Evolutionary conservation across 139 green algal genomes (phyloP).

Genomic region (Volvox africanus): DNA sequence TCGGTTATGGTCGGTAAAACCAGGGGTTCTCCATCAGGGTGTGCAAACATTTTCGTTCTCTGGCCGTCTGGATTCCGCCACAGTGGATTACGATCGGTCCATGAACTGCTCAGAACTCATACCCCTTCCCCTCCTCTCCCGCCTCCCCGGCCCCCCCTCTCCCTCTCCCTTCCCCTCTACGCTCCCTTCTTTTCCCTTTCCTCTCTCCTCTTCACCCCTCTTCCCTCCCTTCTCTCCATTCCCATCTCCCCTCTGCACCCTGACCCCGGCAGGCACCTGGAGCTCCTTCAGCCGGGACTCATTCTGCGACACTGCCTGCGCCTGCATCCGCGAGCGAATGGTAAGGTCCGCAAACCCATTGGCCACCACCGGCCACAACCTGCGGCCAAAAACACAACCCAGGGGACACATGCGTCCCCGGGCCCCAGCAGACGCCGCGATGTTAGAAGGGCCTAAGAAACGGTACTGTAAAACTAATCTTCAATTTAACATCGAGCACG

Average conservation of each 20-base stretch:
- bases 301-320: constrained; percentile 59
- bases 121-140: neutral
- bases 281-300: constrained; percentile 45
- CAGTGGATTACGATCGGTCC: too few relatives aligned
- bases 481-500: too few relatives aligned
- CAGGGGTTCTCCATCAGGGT: too few relatives aligned
- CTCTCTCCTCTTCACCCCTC: neutral
- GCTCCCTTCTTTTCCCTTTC: neutral
- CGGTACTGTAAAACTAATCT: too few relatives aligned
- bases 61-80: too few relatives aligned
- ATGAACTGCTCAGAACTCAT: too few relatives aligned
- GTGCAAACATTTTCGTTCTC: neutral
- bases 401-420: too few relatives aligned
- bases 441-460: too few relatives aligned
- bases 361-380: constrained; percentile 81
- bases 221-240: neutral
- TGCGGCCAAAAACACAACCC: constrained; percentile 18
- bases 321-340: constrained; percentile 61
- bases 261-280: constrained; percentile 33
- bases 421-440: too few relatives aligned
- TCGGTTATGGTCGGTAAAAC: too few relatives aligned
- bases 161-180: neutral
- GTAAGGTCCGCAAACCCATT: constrained; percentile 79
- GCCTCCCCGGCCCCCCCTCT: neutral
- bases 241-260: neutral